Evolutionary conservation across 2,329 filamentous ascomycete species (phyloP), one percentile per base, ranked within the genome.

Genomic region (Calonectria henricotiae): DNA sequence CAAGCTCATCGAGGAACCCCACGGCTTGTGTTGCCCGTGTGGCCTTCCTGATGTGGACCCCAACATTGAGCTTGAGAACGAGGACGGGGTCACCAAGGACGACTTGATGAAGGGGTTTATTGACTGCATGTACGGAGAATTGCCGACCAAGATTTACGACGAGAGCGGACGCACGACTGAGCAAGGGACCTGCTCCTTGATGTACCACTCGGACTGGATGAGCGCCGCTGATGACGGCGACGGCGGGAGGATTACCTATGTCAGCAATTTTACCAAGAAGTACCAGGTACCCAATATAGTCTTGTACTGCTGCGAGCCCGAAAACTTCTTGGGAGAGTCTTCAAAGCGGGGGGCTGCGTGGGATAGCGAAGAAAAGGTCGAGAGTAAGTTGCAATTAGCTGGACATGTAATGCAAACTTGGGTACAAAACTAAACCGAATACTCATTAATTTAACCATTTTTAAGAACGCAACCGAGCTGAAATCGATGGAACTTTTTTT

Each of bases 71-170:
- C 39, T 72, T 0, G 9, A 70, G 25, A 70, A 65, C 35, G 35
- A 39, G 4, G 27, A 17, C 11, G 70, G 70, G 2, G 70, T 72
- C 15, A 70, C 67, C 12, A 72, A 68, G 32, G 51, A 39, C 0
- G 70, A 72, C 41, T 11, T 72, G 0, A 49, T 72, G 17, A 44
- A 65, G 9, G 64, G 13, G 3, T 32, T 70, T 20, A 55, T 43
- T 1, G 30, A 65, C 6, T 30, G 37, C 7, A n/a, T 72, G 64
- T 70, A 72, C 43, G 61, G 70, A 11, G 60, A 62, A 9, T 7
- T 15, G 12, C 20, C 60, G 32, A 67, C 70, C 3, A 63, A 60
- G n/a, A 44, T 71, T 5, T 30, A 58, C 12, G 32, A 39, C 25
- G 60, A 64, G 5, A 54, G 23, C 6, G 47, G 47, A 13, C 17